Evolutionary conservation across 1,139 yeast species (phyloP).

Genomic region (Oligophagozyma castellii): DNA sequence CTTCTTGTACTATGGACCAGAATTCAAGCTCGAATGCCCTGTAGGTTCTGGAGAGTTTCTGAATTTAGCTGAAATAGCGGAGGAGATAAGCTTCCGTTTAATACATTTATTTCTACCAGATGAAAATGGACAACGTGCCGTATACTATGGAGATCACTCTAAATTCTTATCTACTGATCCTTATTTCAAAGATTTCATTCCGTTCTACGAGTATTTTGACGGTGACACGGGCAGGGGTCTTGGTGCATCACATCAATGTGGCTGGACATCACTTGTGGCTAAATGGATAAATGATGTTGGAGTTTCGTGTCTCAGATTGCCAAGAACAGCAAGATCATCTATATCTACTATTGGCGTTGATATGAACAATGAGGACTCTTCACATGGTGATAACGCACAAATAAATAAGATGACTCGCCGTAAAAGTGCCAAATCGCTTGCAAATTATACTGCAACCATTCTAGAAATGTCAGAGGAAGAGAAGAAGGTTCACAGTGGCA

Average conservation of each 20-base stretch:
- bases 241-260: conserved; percentile 93
- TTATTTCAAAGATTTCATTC: conserved; percentile 60
- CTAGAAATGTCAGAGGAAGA: conserved; percentile 58
- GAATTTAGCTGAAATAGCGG: conserved; percentile 87
- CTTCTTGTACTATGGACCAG: conserved; percentile 81
- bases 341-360: conserved; percentile 9
- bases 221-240: conserved; percentile 93
- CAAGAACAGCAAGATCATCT: conserved; percentile 32
- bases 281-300: conserved; percentile 92
- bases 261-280: conserved; percentile 94
- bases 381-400: conserved; percentile 6
- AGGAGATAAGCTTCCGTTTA: conserved; percentile 78
- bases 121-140: conserved; percentile 58
- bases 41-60: conserved; percentile 69
- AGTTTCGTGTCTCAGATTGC: conserved; percentile 41
- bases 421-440: conserved; percentile 56
- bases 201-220: conserved; percentile 83
- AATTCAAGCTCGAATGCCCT: conserved; percentile 80
- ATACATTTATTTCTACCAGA: conserved; percentile 69
- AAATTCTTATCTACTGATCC: conserved; percentile 54
- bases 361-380: conserved; percentile 6
- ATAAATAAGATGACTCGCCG: conserved; percentile 38
- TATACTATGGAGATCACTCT: conserved; percentile 49
- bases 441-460: conserved; percentile 52
- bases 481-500: conserved; percentile 18